Conservation (phyloP, 768 basidiomycete species). For the Coprinopsis sp. region DNA sequence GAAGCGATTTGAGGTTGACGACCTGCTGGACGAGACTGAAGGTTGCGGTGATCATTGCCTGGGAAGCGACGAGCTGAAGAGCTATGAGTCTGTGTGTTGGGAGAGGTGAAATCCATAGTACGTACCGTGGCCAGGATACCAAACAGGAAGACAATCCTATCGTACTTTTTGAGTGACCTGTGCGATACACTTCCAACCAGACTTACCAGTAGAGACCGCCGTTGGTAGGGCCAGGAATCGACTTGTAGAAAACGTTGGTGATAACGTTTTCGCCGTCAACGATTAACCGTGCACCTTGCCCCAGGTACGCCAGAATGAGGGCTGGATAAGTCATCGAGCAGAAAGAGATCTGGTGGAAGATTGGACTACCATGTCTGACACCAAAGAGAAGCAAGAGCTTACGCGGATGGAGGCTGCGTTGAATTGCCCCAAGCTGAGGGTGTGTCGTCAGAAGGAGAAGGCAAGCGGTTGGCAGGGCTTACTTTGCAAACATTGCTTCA, state of each 20-base stretch:
- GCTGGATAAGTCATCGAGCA: constrained; percentile 50
- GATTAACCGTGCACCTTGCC: constrained; percentile 64
- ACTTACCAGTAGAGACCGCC: constrained; percentile 56
- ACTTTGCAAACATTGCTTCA: constrained; percentile 69
- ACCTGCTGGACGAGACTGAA: constrained; percentile 63
- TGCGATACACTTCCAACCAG: neutral
- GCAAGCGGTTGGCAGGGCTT: constrained; percentile 13
- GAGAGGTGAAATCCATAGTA: neutral
- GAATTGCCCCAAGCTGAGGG: constrained; percentile 59
- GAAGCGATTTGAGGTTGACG: constrained; percentile 56
- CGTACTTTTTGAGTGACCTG: neutral
- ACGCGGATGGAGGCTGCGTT: constrained; percentile 55
- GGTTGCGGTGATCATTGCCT: constrained; percentile 66
- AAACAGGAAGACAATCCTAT: constrained; percentile 59
- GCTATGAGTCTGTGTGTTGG: neutral
- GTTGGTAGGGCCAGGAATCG: constrained; percentile 54
- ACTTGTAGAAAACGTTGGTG: constrained; percentile 54
- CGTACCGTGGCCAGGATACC: constrained; percentile 60
- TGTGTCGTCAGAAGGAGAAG: neutral
- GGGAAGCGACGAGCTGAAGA: constrained; percentile 52
- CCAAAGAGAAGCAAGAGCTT: constrained; percentile 7
- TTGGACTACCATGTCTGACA: neutral
- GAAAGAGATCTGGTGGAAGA: constrained; percentile 50
- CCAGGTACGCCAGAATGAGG: constrained; percentile 62
- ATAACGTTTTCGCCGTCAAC: constrained; percentile 44